Evolutionary conservation across 2,329 filamentous ascomycete species (phyloP), one percentile per base, ranked within the genome.

Genomic region (Pestalotiopsis sp.): DNA sequence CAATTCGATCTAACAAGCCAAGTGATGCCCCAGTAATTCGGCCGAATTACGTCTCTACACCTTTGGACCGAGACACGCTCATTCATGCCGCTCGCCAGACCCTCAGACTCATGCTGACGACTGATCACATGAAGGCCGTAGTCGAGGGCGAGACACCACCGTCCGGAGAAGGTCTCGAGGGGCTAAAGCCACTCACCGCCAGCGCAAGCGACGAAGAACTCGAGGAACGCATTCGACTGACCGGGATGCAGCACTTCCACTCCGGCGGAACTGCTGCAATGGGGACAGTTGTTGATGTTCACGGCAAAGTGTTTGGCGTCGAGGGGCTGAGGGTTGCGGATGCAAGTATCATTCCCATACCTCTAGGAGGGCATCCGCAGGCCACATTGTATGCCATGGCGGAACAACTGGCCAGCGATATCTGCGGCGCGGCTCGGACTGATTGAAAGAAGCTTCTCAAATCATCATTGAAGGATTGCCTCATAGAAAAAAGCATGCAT

Each of bases 281-380:
- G 66, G 66, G 66, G 7, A 65, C 36, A 14, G 66, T 68, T 14
- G 66, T 68, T 14, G 66, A 68, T 20, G 20, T 27, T 6, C 36
- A 62, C 12, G 40, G 61, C 13, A 38, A 52, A 38, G 66, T 68
- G 2, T 9, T 38, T 5, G 66, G 66, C 4, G 61, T 65, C 2
- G 14, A 57, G n/a, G 49, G 60, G 2, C 27, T 68, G 36, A 52
- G 56, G 13, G 36, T 65, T 17, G 66, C 38, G 4, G 66, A 68
- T n/a, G 66, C 66, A 12, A 63, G 58, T 4, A 61, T 68, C 12
- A 14, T 68, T 2, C 66, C 66, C 2, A 56, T 68, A 7, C 58
- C 61, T 31, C 6, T 68, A 3, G 66, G 66, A 3, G 61, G 58
- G 13, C 66, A 68, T 59, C 12, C 57, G 0, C 66, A 68, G 61